Conservation (phyloP, 2,329 filamentous ascomycete species). For the Byssoonygena ceratinophila region DNA sequence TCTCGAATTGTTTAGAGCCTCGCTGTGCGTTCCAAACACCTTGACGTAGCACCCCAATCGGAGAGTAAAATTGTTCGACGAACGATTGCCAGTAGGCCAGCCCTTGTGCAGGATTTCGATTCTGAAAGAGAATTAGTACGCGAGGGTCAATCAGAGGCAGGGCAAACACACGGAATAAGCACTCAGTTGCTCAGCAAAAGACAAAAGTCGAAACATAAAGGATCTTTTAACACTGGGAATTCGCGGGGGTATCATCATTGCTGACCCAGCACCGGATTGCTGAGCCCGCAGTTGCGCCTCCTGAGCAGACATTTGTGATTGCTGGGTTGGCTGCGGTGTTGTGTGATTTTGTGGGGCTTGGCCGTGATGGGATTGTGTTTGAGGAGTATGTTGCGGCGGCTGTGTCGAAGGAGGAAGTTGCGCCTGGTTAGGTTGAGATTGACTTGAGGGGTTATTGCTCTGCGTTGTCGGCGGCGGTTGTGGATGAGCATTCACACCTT, state of each 20-base stretch:
- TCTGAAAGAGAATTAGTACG: conserved; percentile 28
- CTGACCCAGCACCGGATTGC: conserved; percentile 24
- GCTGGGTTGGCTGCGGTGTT: conserved; percentile 25
- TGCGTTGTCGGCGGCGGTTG: conserved; percentile 33
- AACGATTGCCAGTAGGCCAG: conserved; percentile 69
- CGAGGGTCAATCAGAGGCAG: conserved; percentile 12
- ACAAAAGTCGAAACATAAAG: conserved; percentile 44
- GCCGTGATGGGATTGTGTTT: conserved; percentile 31
- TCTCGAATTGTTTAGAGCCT: conserved; percentile 74
- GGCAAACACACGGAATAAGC: conserved; percentile 45
- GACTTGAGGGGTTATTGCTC: conserved; percentile 29
- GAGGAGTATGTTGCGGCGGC: conserved; percentile 23
- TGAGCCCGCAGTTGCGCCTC: conserved; percentile 35
- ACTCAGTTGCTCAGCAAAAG: conserved; percentile 48
- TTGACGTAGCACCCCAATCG: conserved; percentile 64
- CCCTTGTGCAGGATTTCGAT: conserved; percentile 53
- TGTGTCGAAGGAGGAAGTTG: conserved; percentile 27
- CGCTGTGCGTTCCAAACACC: conserved; percentile 47
- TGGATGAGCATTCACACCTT: conserved; percentile 36
- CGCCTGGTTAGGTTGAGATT: conserved; percentile 23
- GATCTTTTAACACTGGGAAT: conserved; percentile 32
- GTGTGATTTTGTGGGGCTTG: conserved; percentile 20
- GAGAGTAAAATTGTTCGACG: conserved; percentile 70
- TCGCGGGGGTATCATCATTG: conserved; percentile 33
- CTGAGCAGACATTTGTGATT: conserved; percentile 31